phyloP scores from a whole-genome alignment of 768 basidiomycete species.

The Boletus reticulatus region DNA sequence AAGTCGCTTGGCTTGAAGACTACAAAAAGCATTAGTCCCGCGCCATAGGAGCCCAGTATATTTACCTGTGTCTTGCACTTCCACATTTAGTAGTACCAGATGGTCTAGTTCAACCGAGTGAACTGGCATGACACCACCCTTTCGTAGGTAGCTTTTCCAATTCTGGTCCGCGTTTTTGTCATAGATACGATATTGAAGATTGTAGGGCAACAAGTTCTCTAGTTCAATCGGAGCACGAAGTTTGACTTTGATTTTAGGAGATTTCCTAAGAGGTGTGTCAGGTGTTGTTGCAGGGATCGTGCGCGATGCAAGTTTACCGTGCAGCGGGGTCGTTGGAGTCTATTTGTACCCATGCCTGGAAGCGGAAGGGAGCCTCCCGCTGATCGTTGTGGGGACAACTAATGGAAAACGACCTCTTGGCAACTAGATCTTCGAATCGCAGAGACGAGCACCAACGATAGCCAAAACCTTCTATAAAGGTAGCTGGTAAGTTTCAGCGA shows the following conservation, averaged over 20 bases:
- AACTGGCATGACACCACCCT: conserved; percentile 94
- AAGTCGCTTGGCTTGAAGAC: conserved; percentile 95
- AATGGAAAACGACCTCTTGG: conserved; percentile 67
- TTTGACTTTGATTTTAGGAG: conserved; percentile 81
- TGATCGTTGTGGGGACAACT: conserved; percentile 81
- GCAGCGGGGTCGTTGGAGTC: conserved; percentile 55
- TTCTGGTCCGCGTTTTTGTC: conserved; percentile 94
- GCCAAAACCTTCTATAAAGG: conserved; percentile 81
- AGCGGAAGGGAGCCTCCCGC: conserved; percentile 86
- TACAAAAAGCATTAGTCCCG: conserved; percentile 29
- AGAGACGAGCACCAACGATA: conserved; percentile 91
- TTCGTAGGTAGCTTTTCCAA: conserved; percentile 89
- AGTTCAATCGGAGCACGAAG: conserved; percentile 93
- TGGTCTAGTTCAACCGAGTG: conserved; percentile 93
- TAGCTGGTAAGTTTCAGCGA: conserved; percentile 1
- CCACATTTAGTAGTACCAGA: conserved; percentile 84
- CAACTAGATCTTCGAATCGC: conserved; percentile 85
- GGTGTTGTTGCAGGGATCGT: background rate
- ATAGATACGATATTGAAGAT: conserved; percentile 93
- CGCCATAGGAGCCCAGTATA: background rate
- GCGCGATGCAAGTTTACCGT: conserved; percentile 42
- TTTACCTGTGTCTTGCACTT: conserved; percentile 85
- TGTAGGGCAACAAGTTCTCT: conserved; percentile 93
- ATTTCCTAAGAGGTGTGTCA: conserved; percentile 50
- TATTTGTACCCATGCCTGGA: conserved; percentile 88